Evolutionary conservation across 2,329 filamentous ascomycete genomes (phyloP).

Genomic region (Hysterium pulicare): DNA sequence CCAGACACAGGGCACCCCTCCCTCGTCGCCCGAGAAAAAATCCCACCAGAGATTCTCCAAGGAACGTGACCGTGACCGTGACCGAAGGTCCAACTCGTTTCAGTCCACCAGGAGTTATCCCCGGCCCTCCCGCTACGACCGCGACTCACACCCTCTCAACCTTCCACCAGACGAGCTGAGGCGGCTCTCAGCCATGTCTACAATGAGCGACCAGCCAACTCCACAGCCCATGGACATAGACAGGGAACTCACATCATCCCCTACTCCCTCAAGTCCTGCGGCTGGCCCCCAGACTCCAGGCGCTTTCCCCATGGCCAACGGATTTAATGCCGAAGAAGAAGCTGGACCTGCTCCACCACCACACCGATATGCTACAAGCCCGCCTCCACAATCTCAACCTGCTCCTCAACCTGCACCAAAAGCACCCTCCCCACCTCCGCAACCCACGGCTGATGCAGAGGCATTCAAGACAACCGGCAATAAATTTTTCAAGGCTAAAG

Average conservation of each 20-base stretch:
- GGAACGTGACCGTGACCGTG: slow-evolving; percentile 23
- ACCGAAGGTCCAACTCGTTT: slow-evolving; percentile 30
- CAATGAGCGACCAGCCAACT: slow-evolving; percentile 50
- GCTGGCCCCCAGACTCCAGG: slow-evolving; percentile 45
- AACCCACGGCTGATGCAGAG: slow-evolving; percentile 74
- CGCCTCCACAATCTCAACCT: slow-evolving; percentile 42
- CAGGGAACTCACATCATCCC: slow-evolving; percentile 57
- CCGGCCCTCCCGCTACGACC: slow-evolving; percentile 49
- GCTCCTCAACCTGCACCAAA: slow-evolving; percentile 38
- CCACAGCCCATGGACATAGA: slow-evolving; percentile 75
- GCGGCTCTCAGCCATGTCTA: slow-evolving; percentile 66
- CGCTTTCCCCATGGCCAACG: slow-evolving; percentile 51
- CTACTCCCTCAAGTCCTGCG: slow-evolving; percentile 49
- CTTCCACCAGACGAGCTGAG: slow-evolving; percentile 85
- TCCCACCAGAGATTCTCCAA: slow-evolving; percentile 29
- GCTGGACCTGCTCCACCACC: slow-evolving; percentile 65
- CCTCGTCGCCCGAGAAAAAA: slow-evolving; percentile 34
- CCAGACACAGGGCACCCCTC: slow-evolving; percentile 28
- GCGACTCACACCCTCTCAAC: slow-evolving; percentile 82
- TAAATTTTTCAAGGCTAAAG: slow-evolving; percentile 93
- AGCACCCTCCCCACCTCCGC: slow-evolving; percentile 38
- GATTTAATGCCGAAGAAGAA: slow-evolving; percentile 44
- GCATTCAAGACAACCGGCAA: slow-evolving; percentile 90
- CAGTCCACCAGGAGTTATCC: slow-evolving; percentile 22
- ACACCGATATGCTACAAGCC: slow-evolving; percentile 56